A percentile compares a stretch with the other conserved stretches of the same genome.
phyloP scores from a whole-genome alignment of 2,329 filamentous ascomycete species.

The Botrytis elliptica region DNA sequence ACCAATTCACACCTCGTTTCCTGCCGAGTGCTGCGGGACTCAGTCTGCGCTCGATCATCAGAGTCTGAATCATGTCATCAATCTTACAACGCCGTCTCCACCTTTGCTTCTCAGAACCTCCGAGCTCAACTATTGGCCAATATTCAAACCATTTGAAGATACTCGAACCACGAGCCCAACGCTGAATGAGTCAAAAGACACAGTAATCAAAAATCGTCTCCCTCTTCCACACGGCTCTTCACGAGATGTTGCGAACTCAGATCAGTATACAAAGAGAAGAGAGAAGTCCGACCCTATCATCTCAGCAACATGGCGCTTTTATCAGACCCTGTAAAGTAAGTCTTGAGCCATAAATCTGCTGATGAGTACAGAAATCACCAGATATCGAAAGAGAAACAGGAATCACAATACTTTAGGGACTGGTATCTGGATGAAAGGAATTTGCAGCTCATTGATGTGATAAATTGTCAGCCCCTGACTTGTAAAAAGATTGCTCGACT shows the following conservation, averaged over 20 bases:
- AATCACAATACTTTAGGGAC: background rate
- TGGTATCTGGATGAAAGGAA: background rate
- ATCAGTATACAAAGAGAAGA: background rate
- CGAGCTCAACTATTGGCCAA: background rate
- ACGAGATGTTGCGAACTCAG: background rate
- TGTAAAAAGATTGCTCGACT: background rate
- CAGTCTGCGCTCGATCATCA: background rate
- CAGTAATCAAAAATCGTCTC: background rate
- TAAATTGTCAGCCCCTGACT: background rate
- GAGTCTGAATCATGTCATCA: background rate
- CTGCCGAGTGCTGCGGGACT: background rate
- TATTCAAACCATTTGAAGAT: background rate
- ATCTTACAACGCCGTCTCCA: background rate
- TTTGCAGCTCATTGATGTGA: background rate
- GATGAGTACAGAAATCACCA: background rate
- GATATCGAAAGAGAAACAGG: background rate
- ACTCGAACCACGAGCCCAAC: background rate
- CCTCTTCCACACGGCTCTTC: background rate
- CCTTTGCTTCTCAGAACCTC: background rate
- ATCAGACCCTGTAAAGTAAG: background rate
- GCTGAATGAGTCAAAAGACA: background rate
- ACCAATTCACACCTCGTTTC: too few relatives aligned
- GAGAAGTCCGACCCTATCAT: background rate
- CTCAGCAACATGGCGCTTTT: background rate
- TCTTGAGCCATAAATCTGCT: background rate